Base-by-base conservation (phyloP, 495 filamentous ascomycete species). In the Podospora tetraspora region DNA sequence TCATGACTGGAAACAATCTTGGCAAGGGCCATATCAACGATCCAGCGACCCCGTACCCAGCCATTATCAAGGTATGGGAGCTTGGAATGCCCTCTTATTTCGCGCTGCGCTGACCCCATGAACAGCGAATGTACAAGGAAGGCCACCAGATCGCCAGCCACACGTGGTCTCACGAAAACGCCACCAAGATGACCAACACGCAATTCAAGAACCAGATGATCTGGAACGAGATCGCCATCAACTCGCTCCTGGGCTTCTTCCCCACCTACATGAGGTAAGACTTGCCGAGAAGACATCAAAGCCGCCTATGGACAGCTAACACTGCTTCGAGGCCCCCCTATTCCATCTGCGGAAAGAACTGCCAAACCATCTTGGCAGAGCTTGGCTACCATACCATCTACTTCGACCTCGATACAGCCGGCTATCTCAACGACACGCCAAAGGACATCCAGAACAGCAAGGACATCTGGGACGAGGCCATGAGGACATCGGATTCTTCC, bases 71-170 rank as follows among this genome's bases (percentile, higher is more conserved):
- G 72, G 83, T 84, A 75, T 58, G 74, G 62, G 61, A 59, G 34
- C 21, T 7, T 34, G 2, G 1, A 22, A 11, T 22, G 16, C 34
- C 6, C 6, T 27, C 24, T 8, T 23, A 3, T 22, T 16, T 11
- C 1, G 5, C 19, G n/a, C 34, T 34, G 24, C 70, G 23, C 72
- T 80, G 61, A 82, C 73, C 43, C 23, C 13, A 12, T 21, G 27
- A 67, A 3, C 27, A 77, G 72, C 70, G 72, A 86, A 80, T 88
- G 91, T 69, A 92, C 89, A 89, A 76, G 82, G 68, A 82, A 69
- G 91, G 92, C n/a, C 92, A 96, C 74, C 92, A 95, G 75, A 81
- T 96, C 64, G 92, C 89, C 30, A 90, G 88, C 71, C 92, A 96
- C 71, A 95, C 91, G 1, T 96, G 91, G 92, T 91, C 89, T 56